Evolutionary conservation across 2,329 filamentous ascomycete genomes (phyloP), one percentile per base, ranked within the genome.

Genomic region (Trematosphaeria pertusa): DNA sequence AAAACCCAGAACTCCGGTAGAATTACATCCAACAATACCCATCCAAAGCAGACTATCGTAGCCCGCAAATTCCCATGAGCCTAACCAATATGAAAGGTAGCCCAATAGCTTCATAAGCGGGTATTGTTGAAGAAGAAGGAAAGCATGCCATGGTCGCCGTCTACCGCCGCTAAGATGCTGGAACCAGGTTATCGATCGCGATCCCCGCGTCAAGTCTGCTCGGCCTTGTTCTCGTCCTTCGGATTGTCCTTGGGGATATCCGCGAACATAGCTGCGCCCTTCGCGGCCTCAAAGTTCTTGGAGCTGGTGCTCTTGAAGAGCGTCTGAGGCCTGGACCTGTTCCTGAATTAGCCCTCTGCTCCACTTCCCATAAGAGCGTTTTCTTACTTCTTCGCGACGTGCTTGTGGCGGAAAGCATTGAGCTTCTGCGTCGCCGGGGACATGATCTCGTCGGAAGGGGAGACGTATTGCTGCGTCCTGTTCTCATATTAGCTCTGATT

Each of bases 371-470:
- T 21, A 5, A 22, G 30, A 15, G 22, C 8, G 32, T n/a, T 5
- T 19, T 21, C 69, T 46, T 59, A 74, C 69, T 79, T 90, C 87
- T 91, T 93, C 75, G 81, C 82, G 53, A 86, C 86, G 65, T 90
- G 87, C 78, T 91, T 91, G 75, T 84, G 89, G 74, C 89, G 88
- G 73, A 92, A 84, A 31, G 87, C 87, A 54, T 81, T 87, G 62
- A 94, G 82, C 81, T 94, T 94, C 72, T 88, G 87, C 14, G 87
- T 88, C 73, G 89, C 91, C 26, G 90, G 90, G 62, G 87, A 91
- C 86, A 91, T 89, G 78, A 95, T 92, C 74, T 85, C 86, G 73
- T 95, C 90, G n/a, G 88, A 92, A 2, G 90, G 90, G 14, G 88
- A 92, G 70, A 92, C 79, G 74, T 92, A 93, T 58, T 81, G 76